Evolutionary conservation across 2,329 filamentous ascomycete genomes (phyloP).

Genomic region (Alternaria panax): DNA sequence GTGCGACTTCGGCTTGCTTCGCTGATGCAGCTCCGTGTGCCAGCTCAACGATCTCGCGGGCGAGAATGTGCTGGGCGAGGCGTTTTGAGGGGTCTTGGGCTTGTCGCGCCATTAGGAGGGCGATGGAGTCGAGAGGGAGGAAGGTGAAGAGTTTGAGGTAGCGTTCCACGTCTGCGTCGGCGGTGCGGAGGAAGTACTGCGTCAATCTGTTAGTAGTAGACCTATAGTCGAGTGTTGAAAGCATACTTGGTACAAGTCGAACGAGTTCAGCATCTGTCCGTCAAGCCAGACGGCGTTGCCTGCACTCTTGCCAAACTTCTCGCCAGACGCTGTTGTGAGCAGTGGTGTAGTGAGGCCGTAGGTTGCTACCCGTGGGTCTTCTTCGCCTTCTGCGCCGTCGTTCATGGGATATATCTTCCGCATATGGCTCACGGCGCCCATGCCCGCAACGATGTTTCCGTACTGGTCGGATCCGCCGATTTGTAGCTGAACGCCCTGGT

Average conservation of each 20-base stretch:
- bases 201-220: not conserved
- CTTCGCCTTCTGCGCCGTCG: constrained; percentile 15
- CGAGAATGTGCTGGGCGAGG: constrained; percentile 81
- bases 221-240: not conserved
- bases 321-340: constrained; percentile 81
- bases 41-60: constrained; percentile 80
- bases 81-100: constrained; percentile 72
- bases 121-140: constrained; percentile 74
- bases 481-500: constrained; percentile 76
- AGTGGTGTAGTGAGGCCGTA: constrained; percentile 91
- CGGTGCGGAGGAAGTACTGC: constrained; percentile 82
- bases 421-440: constrained; percentile 83
- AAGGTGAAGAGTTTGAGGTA: constrained; percentile 93
- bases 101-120: constrained; percentile 72
- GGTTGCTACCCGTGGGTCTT: constrained; percentile 59
- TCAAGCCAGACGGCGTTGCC: constrained; percentile 96
- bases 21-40: constrained; percentile 76
- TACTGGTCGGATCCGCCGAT: constrained; percentile 96
- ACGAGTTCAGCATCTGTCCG: constrained; percentile 76
- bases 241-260: constrained; percentile 79
- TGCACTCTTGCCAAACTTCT: constrained; percentile 93
- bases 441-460: constrained; percentile 91
- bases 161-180: constrained; percentile 81
- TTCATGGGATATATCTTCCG: constrained; percentile 49
- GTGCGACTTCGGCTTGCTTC: constrained; percentile 65